phyloP scores from a whole-genome alignment of 192 early-diverging fungal species.

The Entomortierella lignicola region DNA sequence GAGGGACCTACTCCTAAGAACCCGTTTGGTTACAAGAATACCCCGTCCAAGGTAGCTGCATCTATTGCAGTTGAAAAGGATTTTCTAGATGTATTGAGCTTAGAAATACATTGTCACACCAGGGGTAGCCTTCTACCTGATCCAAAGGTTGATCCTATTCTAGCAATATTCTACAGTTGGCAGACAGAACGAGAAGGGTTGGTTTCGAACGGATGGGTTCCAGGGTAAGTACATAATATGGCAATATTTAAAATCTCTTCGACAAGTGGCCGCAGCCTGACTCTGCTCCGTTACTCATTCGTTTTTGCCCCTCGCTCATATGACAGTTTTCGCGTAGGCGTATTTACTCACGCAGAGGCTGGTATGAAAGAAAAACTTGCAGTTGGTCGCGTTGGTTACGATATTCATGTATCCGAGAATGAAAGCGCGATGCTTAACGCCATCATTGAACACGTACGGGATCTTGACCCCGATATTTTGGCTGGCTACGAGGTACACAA shows the following conservation, averaged over 20 bases:
- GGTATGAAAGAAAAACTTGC: constrained; percentile 43
- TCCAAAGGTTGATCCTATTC: constrained; percentile 72
- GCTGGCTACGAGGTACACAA: constrained; percentile 89
- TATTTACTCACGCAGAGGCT: constrained; percentile 57
- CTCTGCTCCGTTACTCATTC: too few relatives aligned
- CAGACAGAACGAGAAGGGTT: constrained; percentile 60
- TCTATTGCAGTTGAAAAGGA: constrained; percentile 57
- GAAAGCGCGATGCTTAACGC: constrained; percentile 72
- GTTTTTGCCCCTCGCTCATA: too few relatives aligned
- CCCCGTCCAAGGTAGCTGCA: constrained; percentile 58
- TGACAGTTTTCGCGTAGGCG: constrained; percentile 63
- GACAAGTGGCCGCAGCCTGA: too few relatives aligned
- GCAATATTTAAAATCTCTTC: too few relatives aligned
- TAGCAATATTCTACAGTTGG: constrained; percentile 76
- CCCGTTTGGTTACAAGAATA: constrained; percentile 74
- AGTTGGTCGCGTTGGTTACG: constrained; percentile 38
- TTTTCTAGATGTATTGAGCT: constrained; percentile 64
- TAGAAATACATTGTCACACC: constrained; percentile 72
- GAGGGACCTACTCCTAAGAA: constrained; percentile 75
- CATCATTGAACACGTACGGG: constrained; percentile 65
- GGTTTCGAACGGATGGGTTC: constrained; percentile 58
- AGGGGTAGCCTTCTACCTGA: constrained; percentile 70
- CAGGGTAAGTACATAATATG: constrained; percentile 45
- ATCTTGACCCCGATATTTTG: constrained; percentile 87
- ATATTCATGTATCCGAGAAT: constrained; percentile 52